Percentiles rank a stretch among this genome's conserved stretches.
These are phyloP conservation scores for Nephelium lappaceum DNA, from an alignment of 345 rosid species.

Conservation along the genomic window DNA sequence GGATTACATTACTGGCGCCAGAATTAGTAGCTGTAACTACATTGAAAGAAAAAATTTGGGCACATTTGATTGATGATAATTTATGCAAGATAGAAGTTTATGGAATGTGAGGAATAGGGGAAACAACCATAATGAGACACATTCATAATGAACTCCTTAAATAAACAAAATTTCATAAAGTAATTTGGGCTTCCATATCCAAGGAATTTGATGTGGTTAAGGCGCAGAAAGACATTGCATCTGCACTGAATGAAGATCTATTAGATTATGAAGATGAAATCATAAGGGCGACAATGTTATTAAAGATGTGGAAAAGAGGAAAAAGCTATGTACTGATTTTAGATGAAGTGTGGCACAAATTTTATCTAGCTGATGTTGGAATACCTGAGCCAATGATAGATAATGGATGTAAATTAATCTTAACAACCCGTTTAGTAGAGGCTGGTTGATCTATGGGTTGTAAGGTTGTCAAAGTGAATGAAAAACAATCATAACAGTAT, in stretches of 20 bases:
- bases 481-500: too few relatives aligned
- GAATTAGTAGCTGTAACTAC: neutral
- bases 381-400: neutral
- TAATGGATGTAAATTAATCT: neutral
- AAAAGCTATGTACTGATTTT: conserved; percentile 13
- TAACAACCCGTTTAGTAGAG: neutral
- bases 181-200: neutral
- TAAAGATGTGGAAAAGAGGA: neutral
- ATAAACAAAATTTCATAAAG: neutral
- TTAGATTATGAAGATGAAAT: neutral
- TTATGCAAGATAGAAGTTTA: neutral
- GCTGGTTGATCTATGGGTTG: neutral
- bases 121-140: neutral
- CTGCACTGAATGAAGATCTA: neutral
- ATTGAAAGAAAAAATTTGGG: neutral
- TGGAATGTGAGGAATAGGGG: neutral
- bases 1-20: neutral
- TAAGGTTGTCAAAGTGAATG: neutral
- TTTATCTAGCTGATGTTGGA: neutral
- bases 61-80: neutral
- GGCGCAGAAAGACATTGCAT: conserved; percentile 16
- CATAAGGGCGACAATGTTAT: neutral
- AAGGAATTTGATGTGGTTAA: neutral
- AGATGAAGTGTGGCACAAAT: neutral
- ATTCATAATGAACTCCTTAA: neutral